A percentile compares a stretch with the other conserved stretches of the same genome.
These are phyloP conservation scores for Acacia melanoxylon DNA, from an alignment of 306 rosid genomes.

Conservation along the genomic window DNA sequence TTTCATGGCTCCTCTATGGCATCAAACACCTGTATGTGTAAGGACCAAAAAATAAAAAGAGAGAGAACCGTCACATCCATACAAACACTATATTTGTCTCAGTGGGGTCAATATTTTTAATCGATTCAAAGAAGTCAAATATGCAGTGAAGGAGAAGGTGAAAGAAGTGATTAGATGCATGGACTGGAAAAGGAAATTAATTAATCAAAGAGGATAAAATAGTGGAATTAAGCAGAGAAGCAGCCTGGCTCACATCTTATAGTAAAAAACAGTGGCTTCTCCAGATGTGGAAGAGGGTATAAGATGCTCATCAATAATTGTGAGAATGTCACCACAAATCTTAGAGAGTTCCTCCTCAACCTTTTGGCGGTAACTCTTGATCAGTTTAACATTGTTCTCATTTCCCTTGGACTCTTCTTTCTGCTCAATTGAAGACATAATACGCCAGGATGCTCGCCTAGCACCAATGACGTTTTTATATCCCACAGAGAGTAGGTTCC, in stretches of 20 bases:
- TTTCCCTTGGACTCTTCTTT: constrained; percentile 96
- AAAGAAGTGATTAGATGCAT: constrained; percentile 19
- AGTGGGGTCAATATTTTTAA: background rate
- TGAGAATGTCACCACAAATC: constrained; percentile 83
- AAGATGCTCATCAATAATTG: constrained; percentile 78
- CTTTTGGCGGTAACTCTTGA: constrained; percentile 84
- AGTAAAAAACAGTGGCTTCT: constrained; percentile 93
- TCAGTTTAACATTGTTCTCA: constrained; percentile 83
- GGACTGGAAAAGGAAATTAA: constrained; percentile 2
- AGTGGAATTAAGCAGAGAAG: background rate
- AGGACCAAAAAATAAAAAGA: background rate
- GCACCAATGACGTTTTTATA: constrained; percentile 98
- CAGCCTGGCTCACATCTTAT: constrained; percentile 80
- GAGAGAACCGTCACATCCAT: background rate
- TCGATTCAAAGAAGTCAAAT: constrained; percentile 7
- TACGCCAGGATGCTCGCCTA: constrained; percentile 95
- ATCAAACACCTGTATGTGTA: background rate
- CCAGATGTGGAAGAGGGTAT: constrained; percentile 82
- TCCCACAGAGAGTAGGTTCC: constrained; percentile 97
- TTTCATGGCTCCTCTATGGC: constrained; percentile 19
- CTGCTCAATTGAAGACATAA: constrained; percentile 98
- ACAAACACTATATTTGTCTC: constrained; percentile 16
- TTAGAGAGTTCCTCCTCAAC: constrained; percentile 95
- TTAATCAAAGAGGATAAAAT: constrained; percentile 11
- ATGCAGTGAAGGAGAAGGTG: constrained; percentile 4